Percentiles rank a stretch among this genome's conserved stretches.
These are phyloP conservation scores for Silene noctiflora DNA, from an alignment of 179 eudicot genomes.

Conservation along the genomic window DNA sequence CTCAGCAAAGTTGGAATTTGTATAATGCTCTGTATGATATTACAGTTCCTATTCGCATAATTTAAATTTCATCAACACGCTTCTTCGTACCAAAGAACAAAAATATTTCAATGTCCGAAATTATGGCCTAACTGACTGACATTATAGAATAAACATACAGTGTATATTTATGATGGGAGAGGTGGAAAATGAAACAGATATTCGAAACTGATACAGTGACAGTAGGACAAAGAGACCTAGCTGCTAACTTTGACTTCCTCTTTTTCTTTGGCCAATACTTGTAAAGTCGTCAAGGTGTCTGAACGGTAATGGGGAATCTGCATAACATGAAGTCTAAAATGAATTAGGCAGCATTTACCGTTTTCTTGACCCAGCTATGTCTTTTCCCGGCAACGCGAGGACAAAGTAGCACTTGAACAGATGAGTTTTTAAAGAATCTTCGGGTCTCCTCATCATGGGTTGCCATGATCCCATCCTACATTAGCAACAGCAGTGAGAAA, in stretches of 20 bases:
- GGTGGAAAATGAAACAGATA: not conserved
- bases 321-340: not conserved
- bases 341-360: conserved; percentile 39
- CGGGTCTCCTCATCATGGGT: conserved; percentile 90
- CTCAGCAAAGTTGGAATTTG: not conserved
- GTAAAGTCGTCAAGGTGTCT: not conserved
- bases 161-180: not conserved
- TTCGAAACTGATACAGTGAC: not conserved
- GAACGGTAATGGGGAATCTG: not conserved
- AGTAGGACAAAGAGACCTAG: not conserved
- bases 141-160: not conserved
- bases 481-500: conserved; percentile 3
- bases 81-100: not conserved
- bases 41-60: not conserved
- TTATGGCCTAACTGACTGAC: not conserved
- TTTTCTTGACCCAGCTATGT: conserved; percentile 76
- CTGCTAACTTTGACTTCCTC: not conserved
- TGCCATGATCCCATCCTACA: conserved; percentile 80
- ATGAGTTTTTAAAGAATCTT: conserved; percentile 85
- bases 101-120: not conserved
- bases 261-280: not conserved
- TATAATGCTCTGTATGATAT: not conserved
- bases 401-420: conserved; percentile 80
- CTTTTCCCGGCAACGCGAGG: conserved; percentile 80
- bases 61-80: not conserved